Percentiles rank a stretch among this genome's conserved stretches.
Conservation (phyloP, 2,329 filamentous ascomycete genomes). For the Ramichloridium luteum region DNA sequence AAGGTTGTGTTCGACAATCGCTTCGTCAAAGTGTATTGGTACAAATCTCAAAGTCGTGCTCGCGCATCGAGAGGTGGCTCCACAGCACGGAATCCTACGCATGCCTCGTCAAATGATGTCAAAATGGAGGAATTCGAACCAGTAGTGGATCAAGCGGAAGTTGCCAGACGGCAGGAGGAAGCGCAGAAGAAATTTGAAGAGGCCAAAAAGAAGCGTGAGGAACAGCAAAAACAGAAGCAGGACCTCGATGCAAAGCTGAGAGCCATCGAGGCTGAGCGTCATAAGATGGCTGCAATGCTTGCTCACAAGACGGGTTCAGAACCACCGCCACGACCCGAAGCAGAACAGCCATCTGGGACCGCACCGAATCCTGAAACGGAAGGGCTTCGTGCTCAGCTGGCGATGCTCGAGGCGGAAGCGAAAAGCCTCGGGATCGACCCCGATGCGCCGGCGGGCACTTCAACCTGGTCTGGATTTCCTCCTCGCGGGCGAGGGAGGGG, state of each 20-base stretch:
- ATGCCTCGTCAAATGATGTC: conserved; percentile 7
- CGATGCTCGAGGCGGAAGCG: conserved; percentile 62
- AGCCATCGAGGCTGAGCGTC: conserved; percentile 53
- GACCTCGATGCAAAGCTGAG: conserved; percentile 54
- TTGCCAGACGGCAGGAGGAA: conserved; percentile 56
- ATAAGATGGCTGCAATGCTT: conserved; percentile 49
- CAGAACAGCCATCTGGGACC: not conserved
- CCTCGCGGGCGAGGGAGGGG: conserved; percentile 13
- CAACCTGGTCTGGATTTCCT: conserved; percentile 4
- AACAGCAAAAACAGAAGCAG: conserved; percentile 49
- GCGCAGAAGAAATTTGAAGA: conserved; percentile 59
- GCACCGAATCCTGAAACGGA: conserved; percentile 39
- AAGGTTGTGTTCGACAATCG: conserved; percentile 75
- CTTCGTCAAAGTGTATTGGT: conserved; percentile 77
- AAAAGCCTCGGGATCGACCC: conserved; percentile 56
- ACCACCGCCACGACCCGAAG: conserved; percentile 17
- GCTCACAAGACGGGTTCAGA: conserved; percentile 38
- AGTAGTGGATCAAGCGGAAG: conserved; percentile 57
- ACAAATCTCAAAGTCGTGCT: conserved; percentile 35
- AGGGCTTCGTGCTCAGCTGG: conserved; percentile 57
- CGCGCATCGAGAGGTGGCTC: conserved; percentile 4
- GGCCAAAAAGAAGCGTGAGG: conserved; percentile 48
- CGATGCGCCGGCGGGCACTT: conserved; percentile 26
- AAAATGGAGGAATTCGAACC: conserved; percentile 31
- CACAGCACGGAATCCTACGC: not conserved